Evolutionary conservation across 2,329 filamentous ascomycete genomes (phyloP), one percentile per base, ranked within the genome.

Genomic region (Penicillium sp.): DNA sequence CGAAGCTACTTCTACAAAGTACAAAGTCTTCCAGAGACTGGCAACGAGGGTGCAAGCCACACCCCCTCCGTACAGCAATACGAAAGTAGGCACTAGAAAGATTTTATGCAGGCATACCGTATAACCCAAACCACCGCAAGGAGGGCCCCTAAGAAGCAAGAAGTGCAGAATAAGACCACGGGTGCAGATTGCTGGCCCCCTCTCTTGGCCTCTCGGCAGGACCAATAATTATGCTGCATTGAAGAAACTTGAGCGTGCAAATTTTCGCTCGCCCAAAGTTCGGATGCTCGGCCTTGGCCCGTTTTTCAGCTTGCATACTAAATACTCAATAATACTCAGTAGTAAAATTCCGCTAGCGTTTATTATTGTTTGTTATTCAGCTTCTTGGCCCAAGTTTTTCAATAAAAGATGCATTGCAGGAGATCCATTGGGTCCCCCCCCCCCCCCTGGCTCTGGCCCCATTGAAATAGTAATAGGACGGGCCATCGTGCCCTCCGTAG

Each of bases 351-450:
- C 2, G 22, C 24, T 16, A 14, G 4, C n/a, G 10, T n/a, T 9
- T 19, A 10, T 46, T 46, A 13, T 31, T 46, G 24, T 13, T 27
- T 44, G 14, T 31, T 9, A 14, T 44, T 24, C 40, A n/a, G 22
- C 22, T 46, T 27, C 43, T 46, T 41, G 39, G 39, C 39, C 22
- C 16, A 47, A 2, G 6, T 3, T 22, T 31, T 46, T 31, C 24
- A 31, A 46, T 49, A 35, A 18, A 60, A 64, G 58, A 60, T 64
- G 52, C 59, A 63, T 61, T 53, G 13, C 27, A 41, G 18, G 22
- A 50, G 18, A n/a, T 57, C 64, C 60, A 69, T 67, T 70, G 65
- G 64, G 22, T 22, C 4, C n/a, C n/a, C n/a, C n/a, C n/a, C 41
- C 47, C 49, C 47, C 13, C 6, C 2, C 7, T 18, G 39, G 27